phyloP scores from a whole-genome alignment of 1,284 basidiomycete species.

The Stygiomarasmius scandens region DNA sequence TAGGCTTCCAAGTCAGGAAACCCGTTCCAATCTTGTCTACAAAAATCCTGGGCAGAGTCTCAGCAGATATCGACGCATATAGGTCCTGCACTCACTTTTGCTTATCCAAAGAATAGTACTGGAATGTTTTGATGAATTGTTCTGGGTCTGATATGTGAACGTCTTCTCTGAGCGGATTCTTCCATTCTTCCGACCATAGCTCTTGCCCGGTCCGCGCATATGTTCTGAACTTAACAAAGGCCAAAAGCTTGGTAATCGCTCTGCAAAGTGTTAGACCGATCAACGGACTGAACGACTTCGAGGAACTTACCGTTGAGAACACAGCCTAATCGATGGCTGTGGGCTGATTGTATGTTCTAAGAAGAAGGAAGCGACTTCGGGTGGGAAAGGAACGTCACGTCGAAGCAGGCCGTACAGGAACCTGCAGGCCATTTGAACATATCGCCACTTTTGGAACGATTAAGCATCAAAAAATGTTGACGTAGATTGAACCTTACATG shows the following conservation, averaged over 20 bases:
- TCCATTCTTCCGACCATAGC: conserved; percentile 81
- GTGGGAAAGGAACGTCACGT: conserved; percentile 71
- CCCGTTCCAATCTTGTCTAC: conserved; percentile 85
- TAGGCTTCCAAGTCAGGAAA: conserved; percentile 83
- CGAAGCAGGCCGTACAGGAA: conserved; percentile 77
- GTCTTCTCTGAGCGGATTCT: conserved; percentile 69
- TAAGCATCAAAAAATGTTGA: conserved; percentile 10
- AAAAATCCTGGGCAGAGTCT: conserved; percentile 41
- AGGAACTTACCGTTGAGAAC: conserved; percentile 65
- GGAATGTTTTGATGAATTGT: conserved; percentile 48
- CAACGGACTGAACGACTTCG: conserved; percentile 12
- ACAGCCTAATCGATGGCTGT: conserved; percentile 78
- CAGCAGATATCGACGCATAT: conserved; percentile 22
- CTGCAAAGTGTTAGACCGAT: conserved; percentile 40
- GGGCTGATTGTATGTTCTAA: conserved; percentile 73
- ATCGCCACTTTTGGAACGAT: conserved; percentile 74
- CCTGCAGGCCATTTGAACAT: conserved; percentile 77
- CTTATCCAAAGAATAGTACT: conserved; percentile 30
- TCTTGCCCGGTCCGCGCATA: conserved; percentile 71
- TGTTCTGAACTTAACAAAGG: conserved; percentile 85
- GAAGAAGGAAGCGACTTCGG: conserved; percentile 72
- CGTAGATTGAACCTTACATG: conserved; percentile 55
- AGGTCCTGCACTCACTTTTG: conserved; percentile 23
- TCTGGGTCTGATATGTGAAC: conserved; percentile 54
- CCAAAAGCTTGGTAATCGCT: conserved; percentile 74